A percentile compares a stretch with the other conserved stretches of the same genome.
Evolutionary conservation across 2,329 filamentous ascomycete species (phyloP).

Genomic region (Parastagonospora nodorum): DNA sequence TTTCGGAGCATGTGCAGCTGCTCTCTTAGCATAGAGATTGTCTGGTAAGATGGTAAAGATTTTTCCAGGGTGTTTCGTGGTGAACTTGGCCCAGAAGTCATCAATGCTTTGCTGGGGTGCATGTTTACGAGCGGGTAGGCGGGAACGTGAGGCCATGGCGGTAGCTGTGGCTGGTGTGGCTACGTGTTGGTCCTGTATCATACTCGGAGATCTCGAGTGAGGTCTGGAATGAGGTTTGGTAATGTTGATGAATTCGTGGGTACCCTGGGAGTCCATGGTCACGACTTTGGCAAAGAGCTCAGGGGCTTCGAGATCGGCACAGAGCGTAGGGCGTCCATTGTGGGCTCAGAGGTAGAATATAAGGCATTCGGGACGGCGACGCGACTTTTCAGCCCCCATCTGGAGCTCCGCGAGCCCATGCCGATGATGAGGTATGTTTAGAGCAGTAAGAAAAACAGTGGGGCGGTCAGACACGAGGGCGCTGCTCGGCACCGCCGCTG

Average conservation of each 20-base stretch:
- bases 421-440: slow-evolving; percentile 37
- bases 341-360: slow-evolving; percentile 30
- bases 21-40: slow-evolving; percentile 67
- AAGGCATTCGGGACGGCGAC: slow-evolving; percentile 20
- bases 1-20: slow-evolving; percentile 61
- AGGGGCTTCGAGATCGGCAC: slow-evolving; percentile 19
- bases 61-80: slow-evolving; percentile 72
- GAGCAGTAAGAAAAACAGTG: slow-evolving; percentile 41
- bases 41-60: slow-evolving; percentile 73
- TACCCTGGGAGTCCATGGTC: slow-evolving; percentile 44
- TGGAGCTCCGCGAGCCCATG: slow-evolving; percentile 30
- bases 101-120: slow-evolving; percentile 71
- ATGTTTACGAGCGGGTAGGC: slow-evolving; percentile 51
- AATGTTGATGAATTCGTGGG: slow-evolving; percentile 45
- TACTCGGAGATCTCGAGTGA: slow-evolving; percentile 44
- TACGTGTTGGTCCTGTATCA: slow-evolving; percentile 34
- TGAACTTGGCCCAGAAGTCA: slow-evolving; percentile 74
- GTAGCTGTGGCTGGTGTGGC: slow-evolving; percentile 2
- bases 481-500: slow-evolving; percentile 38
- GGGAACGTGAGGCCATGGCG: slow-evolving; percentile 18
- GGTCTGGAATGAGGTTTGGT: slow-evolving; percentile 42
- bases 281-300: slow-evolving; percentile 20
- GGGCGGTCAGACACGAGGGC: slow-evolving; percentile 38
- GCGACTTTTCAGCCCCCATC: slow-evolving; percentile 37
- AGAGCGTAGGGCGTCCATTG: slow-evolving; percentile 32